Base-by-base conservation (phyloP, 2,329 filamentous ascomycete species). In the Phaeomoniella chlamydospora region DNA sequence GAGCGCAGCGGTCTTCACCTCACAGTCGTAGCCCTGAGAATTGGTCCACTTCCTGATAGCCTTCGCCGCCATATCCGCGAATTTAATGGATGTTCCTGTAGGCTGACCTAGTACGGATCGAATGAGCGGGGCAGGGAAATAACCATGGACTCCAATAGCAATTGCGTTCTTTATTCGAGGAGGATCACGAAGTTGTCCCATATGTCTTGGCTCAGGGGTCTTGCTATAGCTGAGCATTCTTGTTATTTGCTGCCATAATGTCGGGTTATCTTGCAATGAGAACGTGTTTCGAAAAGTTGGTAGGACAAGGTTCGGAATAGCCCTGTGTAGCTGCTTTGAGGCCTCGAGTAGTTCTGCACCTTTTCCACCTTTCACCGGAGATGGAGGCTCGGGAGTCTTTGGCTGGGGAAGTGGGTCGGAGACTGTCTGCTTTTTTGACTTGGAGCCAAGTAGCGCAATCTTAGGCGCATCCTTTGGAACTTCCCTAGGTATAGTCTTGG, bases 41-140 rank as follows among this genome's bases (percentile, higher is more conserved):
- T 84, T 74, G 0, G 84, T 74, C 84, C 87, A 98, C 40, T 78
- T 70, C 39, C 79, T 73, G 47, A 98, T 88, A 1, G 84, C 80
- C 29, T 82, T 76, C 4, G 86, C 86, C 13, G 81, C 82, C 50
- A 88, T 79, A 43, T 82, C 88, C 6, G 87, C 85, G 52, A 98
- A 98, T 29, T 86, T 79, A 38, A 96, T 76, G 0, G 88, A 96
- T 1, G 90, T 98, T 4, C 90, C 90, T 0, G 87, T 98, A 0
- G 90, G 90, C 48, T 94, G 88, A 0, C 90, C 90, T 12, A 96
- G 78, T 46, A 98, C 81, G 14, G 80, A 81, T n/a, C 90, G 79
- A 22, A 98, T 68, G 30, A 92, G 73, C 0, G 80, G 74, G 1
- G 85, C 85, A 1, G 90, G 90, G 45, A 96, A 94, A 41, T 93